A percentile compares a stretch with the other conserved stretches of the same genome.
Evolutionary conservation across 2,329 filamentous ascomycete species (phyloP).

Genomic region (Monilinia vaccinii-corymbosi): DNA sequence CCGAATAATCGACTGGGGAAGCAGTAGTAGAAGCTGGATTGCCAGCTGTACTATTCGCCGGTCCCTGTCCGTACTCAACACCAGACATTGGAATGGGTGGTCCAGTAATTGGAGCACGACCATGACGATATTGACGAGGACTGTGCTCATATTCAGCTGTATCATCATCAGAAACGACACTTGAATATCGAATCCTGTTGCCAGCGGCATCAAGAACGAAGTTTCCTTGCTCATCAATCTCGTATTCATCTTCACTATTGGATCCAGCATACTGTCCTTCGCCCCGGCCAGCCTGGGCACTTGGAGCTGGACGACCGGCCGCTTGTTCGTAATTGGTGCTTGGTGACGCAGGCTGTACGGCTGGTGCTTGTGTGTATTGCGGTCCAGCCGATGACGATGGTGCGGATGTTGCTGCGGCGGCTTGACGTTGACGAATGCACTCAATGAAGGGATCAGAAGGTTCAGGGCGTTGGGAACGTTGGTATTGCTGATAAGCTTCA

Average conservation of each 20-base stretch:
- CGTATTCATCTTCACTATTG: conserved; percentile 65
- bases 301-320: conserved; percentile 25
- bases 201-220: conserved; percentile 54
- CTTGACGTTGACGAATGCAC: conserved; percentile 23
- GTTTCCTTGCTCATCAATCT: conserved; percentile 51
- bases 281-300: conserved; percentile 5
- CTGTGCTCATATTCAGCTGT: conserved; percentile 49
- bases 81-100: conserved; percentile 18
- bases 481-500: conserved; percentile 23
- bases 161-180: conserved; percentile 40
- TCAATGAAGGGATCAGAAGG: conserved; percentile 58
- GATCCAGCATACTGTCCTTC: conserved; percentile 35
- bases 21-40: conserved; percentile 15
- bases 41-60: conserved; percentile 11
- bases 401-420: conserved; percentile 14
- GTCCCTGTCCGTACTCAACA: conserved; percentile 23
- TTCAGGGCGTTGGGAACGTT: conserved; percentile 38
- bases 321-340: conserved; percentile 38
- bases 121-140: conserved; percentile 23
- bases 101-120: conserved; percentile 14
- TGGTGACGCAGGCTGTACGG: conserved; percentile 34
- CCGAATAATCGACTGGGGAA: conserved; percentile 50
- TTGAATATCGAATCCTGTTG: conserved; percentile 43
- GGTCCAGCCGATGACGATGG: conserved; percentile 23
- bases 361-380: conserved; percentile 36